Base-by-base conservation (phyloP, 495 filamentous ascomycete genomes). In the Bathelium albidoporum region DNA sequence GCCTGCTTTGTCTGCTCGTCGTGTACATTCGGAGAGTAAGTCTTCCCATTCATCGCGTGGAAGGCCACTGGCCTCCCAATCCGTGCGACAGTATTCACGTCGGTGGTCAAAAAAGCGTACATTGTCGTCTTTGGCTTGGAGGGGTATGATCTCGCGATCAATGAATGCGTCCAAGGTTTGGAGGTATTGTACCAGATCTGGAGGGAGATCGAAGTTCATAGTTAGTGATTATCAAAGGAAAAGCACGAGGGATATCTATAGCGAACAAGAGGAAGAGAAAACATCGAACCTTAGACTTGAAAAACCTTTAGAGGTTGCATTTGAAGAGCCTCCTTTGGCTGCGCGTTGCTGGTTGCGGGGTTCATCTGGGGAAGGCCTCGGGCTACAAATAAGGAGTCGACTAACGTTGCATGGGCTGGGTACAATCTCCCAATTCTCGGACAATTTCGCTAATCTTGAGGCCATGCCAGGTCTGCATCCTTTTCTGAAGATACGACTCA, bases 71-170 rank as follows among this genome's bases (percentile, higher is more conserved):
- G 76, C 73, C 26, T 79, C 76, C 77, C 79, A 83, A 67, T 83
- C 75, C 0, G 82, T 86, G 1, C 82, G 78, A 7, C 78, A 71
- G 72, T 82, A 75, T 61, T 85, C 82, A 52, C 82, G 79, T 9
- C 82, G 76, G 68, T 85, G 78, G 69, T 85, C 81, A 69, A 85
- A 85, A 76, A 85, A 85, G 29, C 81, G 80, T 29, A 83, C 72
- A 63, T 85, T 85, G 62, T 83, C 81, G 61, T 81, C 64, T 0
- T 69, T 62, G 22, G 76, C 66, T 69, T 83, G 80, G 7, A 85
- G 68, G 2, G 81, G 83, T 11, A 73, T 67, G 61, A 85, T 83
- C 32, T 76, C 74, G 7, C 65, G 63, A n/a, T 76, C 69, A 61
- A 85, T 84, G 73, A 85, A 87, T 3, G 64, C 64, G 72, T 85